Conservation (phyloP, 805 yeast species). For the Dipodascus albidus region DNA sequence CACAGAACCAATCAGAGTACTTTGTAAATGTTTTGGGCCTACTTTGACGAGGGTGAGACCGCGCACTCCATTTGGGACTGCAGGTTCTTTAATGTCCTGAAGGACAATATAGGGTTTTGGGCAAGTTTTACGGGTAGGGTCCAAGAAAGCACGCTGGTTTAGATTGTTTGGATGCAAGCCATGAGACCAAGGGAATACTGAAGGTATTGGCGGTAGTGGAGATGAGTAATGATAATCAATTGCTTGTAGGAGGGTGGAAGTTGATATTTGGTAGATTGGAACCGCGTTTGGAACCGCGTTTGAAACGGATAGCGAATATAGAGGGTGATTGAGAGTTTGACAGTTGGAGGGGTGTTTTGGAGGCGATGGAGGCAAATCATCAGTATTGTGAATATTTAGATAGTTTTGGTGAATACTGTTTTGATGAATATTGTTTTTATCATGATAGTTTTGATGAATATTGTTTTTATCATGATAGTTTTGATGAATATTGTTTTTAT, state of each 20-base stretch:
- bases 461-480: no score
- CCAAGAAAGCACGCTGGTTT: conserved; percentile 39
- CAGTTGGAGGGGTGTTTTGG: neutral
- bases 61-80: conserved; percentile 13
- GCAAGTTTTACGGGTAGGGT: conserved; percentile 20
- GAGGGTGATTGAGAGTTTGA: neutral
- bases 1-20: conserved; percentile 18
- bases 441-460: no score
- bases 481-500: no score
- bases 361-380: neutral
- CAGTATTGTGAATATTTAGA: no score
- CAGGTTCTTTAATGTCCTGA: conserved; percentile 10
- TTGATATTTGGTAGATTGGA: neutral
- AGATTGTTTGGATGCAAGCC: conserved; percentile 51
- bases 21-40: conserved; percentile 14
- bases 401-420: no score
- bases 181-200: conserved; percentile 86
- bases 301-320: neutral
- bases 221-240: conserved; percentile 19
- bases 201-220: conserved; percentile 49
- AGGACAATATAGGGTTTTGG: conserved; percentile 6
- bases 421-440: no score
- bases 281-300: neutral
- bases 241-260: conserved; percentile 8
- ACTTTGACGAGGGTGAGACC: conserved; percentile 20